These are phyloP conservation scores for Dryadomyces sulphureus DNA, from an alignment of 2,329 filamentous ascomycete genomes.

Conservation along the genomic window DNA sequence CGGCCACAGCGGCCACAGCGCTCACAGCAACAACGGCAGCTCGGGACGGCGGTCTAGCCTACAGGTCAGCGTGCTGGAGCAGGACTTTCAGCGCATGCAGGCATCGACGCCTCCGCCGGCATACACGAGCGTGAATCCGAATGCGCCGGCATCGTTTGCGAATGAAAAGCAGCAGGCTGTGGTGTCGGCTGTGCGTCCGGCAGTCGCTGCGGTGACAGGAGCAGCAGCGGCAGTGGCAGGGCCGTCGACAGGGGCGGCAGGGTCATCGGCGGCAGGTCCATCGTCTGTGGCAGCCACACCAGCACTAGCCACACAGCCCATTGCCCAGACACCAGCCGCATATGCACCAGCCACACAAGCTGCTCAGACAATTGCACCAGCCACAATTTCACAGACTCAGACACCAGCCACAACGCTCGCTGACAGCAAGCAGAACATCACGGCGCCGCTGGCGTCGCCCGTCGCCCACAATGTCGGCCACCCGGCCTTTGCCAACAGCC, in stretches of 20 bases:
- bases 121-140: conserved; percentile 63
- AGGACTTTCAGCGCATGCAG: conserved; percentile 73
- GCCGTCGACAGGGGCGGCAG: neutral
- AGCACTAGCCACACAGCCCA: neutral
- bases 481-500: conserved; percentile 83
- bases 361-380: neutral
- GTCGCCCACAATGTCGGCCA: conserved; percentile 48
- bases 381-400: too few species aligned
- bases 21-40: conserved; percentile 17
- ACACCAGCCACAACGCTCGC: conserved; percentile 6
- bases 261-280: neutral
- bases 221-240: neutral
- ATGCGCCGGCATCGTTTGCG: conserved; percentile 52
- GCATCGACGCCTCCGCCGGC: conserved; percentile 83
- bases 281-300: neutral
- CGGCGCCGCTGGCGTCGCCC: conserved; percentile 25
- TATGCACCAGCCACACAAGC: neutral
- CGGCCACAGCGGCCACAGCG: conserved; percentile 18
- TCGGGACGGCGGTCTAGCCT: conserved; percentile 22
- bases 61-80: conserved; percentile 61
- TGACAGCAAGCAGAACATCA: conserved; percentile 14
- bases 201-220: neutral
- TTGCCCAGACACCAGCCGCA: neutral
- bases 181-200: conserved; percentile 15
- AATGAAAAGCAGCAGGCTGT: conserved; percentile 54